phyloP scores from a whole-genome alignment of 2,329 filamentous ascomycete species.

The Venturia oleaginea region DNA sequence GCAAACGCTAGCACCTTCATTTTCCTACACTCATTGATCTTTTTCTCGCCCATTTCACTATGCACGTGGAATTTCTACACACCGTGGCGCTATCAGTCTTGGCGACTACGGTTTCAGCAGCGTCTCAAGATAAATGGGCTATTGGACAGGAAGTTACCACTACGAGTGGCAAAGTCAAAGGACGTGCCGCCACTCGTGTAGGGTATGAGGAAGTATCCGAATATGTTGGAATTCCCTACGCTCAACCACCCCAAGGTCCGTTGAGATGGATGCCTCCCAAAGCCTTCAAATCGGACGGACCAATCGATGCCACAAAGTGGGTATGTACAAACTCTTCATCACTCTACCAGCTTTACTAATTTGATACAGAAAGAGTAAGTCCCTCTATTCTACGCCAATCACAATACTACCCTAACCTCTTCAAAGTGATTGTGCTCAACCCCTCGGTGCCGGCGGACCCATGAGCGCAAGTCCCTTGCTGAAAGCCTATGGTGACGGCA shows the following conservation, averaged over 20 bases:
- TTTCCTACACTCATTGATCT: background rate
- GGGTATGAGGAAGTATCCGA: constrained; percentile 10
- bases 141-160: constrained; percentile 10
- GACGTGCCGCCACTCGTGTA: background rate
- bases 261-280: constrained; percentile 12
- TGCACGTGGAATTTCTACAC: background rate
- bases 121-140: background rate
- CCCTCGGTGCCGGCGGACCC: background rate
- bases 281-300: constrained; percentile 7
- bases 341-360: background rate
- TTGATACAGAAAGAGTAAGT: background rate
- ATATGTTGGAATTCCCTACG: constrained; percentile 12
- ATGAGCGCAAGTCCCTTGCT: background rate
- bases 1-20: accelerated
- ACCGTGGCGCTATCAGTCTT: background rate
- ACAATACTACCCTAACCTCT: background rate
- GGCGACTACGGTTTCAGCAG: background rate
- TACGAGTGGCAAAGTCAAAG: constrained; percentile 11
- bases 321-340: background rate
- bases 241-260: background rate
- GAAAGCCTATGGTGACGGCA: background rate
- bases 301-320: constrained; percentile 13
- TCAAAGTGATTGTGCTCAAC: background rate
- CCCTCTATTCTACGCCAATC: background rate
- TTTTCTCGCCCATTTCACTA: background rate